Conservation (phyloP, 176 grass and related monocot species). For the Lolium rigidum region DNA sequence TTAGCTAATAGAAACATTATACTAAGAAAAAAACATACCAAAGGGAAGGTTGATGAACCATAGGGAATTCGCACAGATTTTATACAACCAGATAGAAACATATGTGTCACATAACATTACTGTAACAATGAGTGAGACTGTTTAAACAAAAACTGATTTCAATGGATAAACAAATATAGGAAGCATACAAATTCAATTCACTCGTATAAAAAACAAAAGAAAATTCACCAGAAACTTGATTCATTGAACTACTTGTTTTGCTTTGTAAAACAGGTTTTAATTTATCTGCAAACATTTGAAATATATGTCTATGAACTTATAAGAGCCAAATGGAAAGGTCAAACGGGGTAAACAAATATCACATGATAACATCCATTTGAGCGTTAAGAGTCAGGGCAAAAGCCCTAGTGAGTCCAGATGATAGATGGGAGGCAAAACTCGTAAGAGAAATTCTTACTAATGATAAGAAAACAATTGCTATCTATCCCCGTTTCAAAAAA, state of each 20-base stretch:
- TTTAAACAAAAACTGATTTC: neutral
- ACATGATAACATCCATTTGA: neutral
- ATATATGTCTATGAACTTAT: neutral
- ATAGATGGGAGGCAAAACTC: neutral
- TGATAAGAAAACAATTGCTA: conserved; percentile 11
- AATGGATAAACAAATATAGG: neutral
- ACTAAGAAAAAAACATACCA: conserved; percentile 3
- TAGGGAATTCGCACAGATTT: neutral
- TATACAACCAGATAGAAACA: neutral
- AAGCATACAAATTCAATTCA: conserved; percentile 5
- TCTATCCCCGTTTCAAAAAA: neutral
- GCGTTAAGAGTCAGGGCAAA: conserved; percentile 1
- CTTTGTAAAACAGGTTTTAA: neutral
- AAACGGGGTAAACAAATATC: conserved; percentile 14
- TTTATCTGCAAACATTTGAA: neutral
- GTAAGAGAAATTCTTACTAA: neutral
- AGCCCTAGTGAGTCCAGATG: neutral
- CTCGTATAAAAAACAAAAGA: neutral
- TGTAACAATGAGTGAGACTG: neutral
- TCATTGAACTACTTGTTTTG: neutral
- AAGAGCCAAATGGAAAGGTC: neutral
- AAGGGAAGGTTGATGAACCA: neutral
- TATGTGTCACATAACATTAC: neutral
- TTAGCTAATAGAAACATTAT: conserved; percentile 29
- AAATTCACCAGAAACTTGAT: neutral